Percentiles rank a stretch among this genome's conserved stretches.
These are phyloP conservation scores for Xylariaceae sp. DNA, from an alignment of 2,329 filamentous ascomycete genomes.

Conservation along the genomic window DNA sequence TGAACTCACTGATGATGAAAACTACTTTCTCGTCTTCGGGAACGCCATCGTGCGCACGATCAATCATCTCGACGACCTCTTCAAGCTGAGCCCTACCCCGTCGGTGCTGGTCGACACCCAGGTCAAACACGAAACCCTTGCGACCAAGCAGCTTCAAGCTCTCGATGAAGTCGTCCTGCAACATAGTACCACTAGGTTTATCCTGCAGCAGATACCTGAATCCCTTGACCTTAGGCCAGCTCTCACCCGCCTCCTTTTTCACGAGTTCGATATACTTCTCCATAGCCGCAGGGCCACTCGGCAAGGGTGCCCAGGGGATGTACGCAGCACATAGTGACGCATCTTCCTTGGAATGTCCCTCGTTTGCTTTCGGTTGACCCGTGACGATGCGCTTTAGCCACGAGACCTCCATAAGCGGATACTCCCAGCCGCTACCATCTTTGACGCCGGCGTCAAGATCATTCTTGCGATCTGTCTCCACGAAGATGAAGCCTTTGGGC, in stretches of 20 bases:
- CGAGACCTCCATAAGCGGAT: constrained; percentile 74
- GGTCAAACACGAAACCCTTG: constrained; percentile 75
- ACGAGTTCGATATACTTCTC: constrained; percentile 69
- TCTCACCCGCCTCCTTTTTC: constrained; percentile 65
- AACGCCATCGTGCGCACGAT: constrained; percentile 67
- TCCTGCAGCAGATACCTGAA: constrained; percentile 86
- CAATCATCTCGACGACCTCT: constrained; percentile 74
- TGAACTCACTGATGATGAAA: constrained; percentile 71
- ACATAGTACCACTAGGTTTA: constrained; percentile 70
- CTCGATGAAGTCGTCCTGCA: constrained; percentile 69
- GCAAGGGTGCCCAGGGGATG: constrained; percentile 86
- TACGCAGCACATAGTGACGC: constrained; percentile 69
- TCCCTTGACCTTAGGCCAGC: constrained; percentile 74
- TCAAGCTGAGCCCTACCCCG: constrained; percentile 77
- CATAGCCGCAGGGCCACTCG: constrained; percentile 66
- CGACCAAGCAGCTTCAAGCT: constrained; percentile 69
- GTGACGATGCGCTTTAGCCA: constrained; percentile 72
- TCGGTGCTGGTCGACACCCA: constrained; percentile 82
- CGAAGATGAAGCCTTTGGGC: constrained; percentile 76
- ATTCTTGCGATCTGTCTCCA: constrained; percentile 81
- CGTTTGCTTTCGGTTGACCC: constrained; percentile 61
- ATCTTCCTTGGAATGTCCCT: constrained; percentile 63
- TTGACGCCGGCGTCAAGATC: constrained; percentile 55
- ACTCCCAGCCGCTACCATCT: constrained; percentile 65
- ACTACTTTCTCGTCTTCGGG: constrained; percentile 65